phyloP scores from a whole-genome alignment of 352 stramenopile genomes.

The Phytophthora uliginosa region DNA sequence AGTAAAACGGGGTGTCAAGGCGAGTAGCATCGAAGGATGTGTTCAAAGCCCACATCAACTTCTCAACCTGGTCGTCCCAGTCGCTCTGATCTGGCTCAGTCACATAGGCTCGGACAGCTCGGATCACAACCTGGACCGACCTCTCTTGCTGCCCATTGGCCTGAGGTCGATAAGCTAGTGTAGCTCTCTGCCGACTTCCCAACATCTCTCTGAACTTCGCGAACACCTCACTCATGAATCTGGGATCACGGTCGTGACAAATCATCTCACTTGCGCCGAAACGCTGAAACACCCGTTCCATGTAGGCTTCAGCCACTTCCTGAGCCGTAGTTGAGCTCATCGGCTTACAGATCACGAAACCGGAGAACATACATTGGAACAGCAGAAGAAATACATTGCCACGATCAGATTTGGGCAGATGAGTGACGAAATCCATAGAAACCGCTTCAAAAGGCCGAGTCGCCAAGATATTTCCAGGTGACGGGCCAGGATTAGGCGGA shows the following conservation, averaged over 20 bases:
- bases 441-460: no score
- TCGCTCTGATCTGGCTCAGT: conserved; percentile 3
- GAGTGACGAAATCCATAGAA: no score
- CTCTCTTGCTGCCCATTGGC: conserved; percentile 7
- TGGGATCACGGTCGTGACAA: background rate
- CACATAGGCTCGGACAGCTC: background rate
- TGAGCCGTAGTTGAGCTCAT: background rate
- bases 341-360: background rate
- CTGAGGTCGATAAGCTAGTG: background rate
- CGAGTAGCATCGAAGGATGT: background rate
- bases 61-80: conserved; percentile 1
- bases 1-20: conserved; percentile 1
- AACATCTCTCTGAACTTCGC: background rate
- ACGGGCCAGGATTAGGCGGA: no score
- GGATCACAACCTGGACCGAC: background rate
- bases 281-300: background rate
- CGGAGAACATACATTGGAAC: background rate
- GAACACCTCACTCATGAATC: background rate
- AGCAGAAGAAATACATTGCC: background rate
- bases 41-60: background rate
- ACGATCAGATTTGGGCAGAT: no score
- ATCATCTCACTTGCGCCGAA: background rate
- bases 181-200: background rate
- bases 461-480: no score
- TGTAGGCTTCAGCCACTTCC: background rate